Evolutionary conservation across 1,284 basidiomycete species (phyloP), one percentile per base, ranked within the genome.

Genomic region (Dichomitus squalens): DNA sequence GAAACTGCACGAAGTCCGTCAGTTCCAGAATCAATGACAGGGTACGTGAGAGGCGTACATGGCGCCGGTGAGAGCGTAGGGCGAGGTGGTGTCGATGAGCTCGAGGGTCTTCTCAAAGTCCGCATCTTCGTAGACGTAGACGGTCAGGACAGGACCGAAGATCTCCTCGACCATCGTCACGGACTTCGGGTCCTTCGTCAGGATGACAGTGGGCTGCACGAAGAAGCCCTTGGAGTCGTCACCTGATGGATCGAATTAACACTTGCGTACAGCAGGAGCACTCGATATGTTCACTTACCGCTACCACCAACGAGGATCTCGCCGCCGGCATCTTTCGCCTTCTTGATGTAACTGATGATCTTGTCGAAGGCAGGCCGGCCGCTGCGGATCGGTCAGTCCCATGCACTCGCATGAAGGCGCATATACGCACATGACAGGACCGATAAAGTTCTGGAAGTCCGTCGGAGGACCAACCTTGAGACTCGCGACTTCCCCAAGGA

Each of bases 111-210:
- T 81, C 60, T 95, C 92, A 64, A 83, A 93, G 64, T 96, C 85
- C 21, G 75, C 83, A 68, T 97, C 93, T 53, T 91, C 86, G 70
- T 90, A 97, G 18, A 95, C 87, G 75, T 87, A 97, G 59, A 91
- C 93, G 36, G 96, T 98, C 59, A 98, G 73, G 52, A 99, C 96
- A 35, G 97, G 97, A 4, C 97, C 97, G 67, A 99, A 98, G 69
- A 99, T 93, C 77, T 99, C 96, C 68, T 98, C 93, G 31, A 85
- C 85, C 87, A 99, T 94, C 9, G 96, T 97, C 51, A 97, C 78
- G 5, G 89, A 92, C 67, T 86, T 86, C 51, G 96, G 95, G 73
- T 99, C 93, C 73, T 92, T 92, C 68, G 92, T 97, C 64, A 95
- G 78, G 70, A 99, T 96, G 58, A 98, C 87, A 14, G 97, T 99